These are phyloP conservation scores for Exophiala sp. DNA, from an alignment of 2,329 filamentous ascomycete species.

Conservation along the genomic window DNA sequence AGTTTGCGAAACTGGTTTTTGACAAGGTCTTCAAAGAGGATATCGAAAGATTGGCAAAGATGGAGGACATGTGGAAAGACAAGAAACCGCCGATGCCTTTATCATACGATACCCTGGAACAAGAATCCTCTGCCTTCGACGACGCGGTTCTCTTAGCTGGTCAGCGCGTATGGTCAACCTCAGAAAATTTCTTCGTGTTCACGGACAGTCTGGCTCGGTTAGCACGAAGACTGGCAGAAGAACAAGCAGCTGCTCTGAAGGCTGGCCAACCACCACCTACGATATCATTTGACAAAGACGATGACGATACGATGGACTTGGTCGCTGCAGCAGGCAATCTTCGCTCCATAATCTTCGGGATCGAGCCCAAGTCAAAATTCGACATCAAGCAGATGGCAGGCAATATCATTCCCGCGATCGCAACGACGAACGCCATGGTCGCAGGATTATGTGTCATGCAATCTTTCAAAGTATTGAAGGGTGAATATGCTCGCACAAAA, in stretches of 20 bases:
- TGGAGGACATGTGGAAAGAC: conserved; percentile 96
- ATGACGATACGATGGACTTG: conserved; percentile 91
- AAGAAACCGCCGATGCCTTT: conserved; percentile 71
- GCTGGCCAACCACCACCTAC: conserved; percentile 48
- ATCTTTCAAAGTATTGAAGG: conserved; percentile 81
- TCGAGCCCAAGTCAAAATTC: conserved; percentile 84
- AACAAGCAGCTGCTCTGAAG: conserved; percentile 55
- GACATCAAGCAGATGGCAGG: conserved; percentile 99
- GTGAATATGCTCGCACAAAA: conserved; percentile 66
- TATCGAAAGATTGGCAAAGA: conserved; percentile 73
- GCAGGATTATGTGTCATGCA: conserved; percentile 89
- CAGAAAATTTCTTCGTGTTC: conserved; percentile 83
- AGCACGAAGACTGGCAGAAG: conserved; percentile 66
- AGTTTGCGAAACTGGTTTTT: conserved; percentile 78
- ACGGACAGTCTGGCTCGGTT: conserved; percentile 73
- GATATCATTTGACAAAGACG: conserved; percentile 94
- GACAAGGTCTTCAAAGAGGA: conserved; percentile 90
- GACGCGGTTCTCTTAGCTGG: conserved; percentile 59
- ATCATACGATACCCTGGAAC: conserved; percentile 60
- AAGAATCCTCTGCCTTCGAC: conserved; percentile 50
- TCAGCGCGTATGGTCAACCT: conserved; percentile 74
- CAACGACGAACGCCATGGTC: conserved; percentile 95
- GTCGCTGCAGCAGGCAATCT: conserved; percentile 88
- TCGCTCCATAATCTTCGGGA: conserved; percentile 81
- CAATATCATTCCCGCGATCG: conserved; percentile 98